Conservation (phyloP, 1,284 basidiomycete species). For the Megacollybia platyphylla region DNA sequence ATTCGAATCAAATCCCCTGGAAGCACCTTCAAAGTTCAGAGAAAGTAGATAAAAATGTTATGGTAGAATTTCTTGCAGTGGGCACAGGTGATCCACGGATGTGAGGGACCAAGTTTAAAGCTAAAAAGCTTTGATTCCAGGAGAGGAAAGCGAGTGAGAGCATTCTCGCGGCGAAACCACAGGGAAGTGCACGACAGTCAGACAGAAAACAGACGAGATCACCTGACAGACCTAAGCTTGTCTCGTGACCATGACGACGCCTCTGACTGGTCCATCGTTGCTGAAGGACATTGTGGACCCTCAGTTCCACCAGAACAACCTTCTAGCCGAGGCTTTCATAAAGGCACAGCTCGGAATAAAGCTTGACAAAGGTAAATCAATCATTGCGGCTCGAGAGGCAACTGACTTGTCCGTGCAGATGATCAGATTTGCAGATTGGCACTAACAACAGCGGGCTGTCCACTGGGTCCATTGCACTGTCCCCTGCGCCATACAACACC, state of each 20-base stretch:
- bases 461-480: constrained; percentile 78
- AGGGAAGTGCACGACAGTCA: background rate
- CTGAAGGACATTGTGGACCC: constrained; percentile 72
- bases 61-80: constrained; percentile 27
- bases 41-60: constrained; percentile 15
- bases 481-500: constrained; percentile 85
- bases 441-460: constrained; percentile 73
- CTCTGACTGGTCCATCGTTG: constrained; percentile 49
- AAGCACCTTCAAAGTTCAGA: background rate
- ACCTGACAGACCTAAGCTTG: too few relatives aligned
- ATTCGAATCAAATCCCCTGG: constrained; percentile 36
- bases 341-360: constrained; percentile 81
- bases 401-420: constrained; percentile 25
- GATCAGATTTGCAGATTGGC: constrained; percentile 84
- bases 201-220: too few relatives aligned
- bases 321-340: constrained; percentile 73
- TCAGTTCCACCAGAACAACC: constrained; percentile 90
- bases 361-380: constrained; percentile 71
- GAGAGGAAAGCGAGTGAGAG: too few relatives aligned
- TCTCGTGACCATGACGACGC: constrained; percentile 11
- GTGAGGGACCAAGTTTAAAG: too few relatives aligned
- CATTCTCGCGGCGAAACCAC: background rate
- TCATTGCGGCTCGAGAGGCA: background rate
- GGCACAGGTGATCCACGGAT: constrained; percentile 34
- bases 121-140: too few relatives aligned